Evolutionary conservation across 768 basidiomycete species (phyloP).

Genomic region (Pulveroboletus sp.): DNA sequence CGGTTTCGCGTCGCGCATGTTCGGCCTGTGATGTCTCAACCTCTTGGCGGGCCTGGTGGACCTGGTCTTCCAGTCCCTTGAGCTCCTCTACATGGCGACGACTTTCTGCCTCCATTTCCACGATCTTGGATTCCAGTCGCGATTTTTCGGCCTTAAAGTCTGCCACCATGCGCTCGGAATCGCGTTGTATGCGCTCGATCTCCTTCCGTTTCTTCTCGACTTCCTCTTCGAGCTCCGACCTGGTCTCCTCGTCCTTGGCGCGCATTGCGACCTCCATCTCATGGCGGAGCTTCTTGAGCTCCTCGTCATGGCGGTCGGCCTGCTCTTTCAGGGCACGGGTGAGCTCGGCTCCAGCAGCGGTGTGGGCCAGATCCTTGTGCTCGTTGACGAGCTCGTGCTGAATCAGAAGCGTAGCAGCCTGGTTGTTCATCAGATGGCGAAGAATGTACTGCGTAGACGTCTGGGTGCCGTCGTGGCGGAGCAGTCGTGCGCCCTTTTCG

Average conservation of each 20-base stretch:
- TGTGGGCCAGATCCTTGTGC: constrained; percentile 44
- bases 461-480: constrained; percentile 39
- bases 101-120: constrained; percentile 25
- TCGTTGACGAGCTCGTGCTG: constrained; percentile 53
- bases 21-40: constrained; percentile 26
- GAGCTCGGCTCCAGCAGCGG: constrained; percentile 51
- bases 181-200: constrained; percentile 38
- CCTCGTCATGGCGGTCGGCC: constrained; percentile 42
- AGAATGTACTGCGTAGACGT: constrained; percentile 41
- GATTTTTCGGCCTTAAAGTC: constrained; percentile 37
- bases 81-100: constrained; percentile 14
- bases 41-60: constrained; percentile 24
- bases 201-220: constrained; percentile 40
- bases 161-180: constrained; percentile 38
- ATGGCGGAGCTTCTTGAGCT: constrained; percentile 41
- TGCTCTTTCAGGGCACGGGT: constrained; percentile 46
- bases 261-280: constrained; percentile 45
- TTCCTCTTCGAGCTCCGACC: constrained; percentile 41
- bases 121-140: constrained; percentile 28
- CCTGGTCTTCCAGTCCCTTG: constrained; percentile 26
- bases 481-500: constrained; percentile 42
- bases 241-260: constrained; percentile 44
- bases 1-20: constrained; percentile 26
- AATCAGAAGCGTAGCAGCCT: constrained; percentile 44
- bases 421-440: constrained; percentile 36